phyloP scores from a whole-genome alignment of 192 early-diverging fungal species.

The Backusella liffmaniae region DNA sequence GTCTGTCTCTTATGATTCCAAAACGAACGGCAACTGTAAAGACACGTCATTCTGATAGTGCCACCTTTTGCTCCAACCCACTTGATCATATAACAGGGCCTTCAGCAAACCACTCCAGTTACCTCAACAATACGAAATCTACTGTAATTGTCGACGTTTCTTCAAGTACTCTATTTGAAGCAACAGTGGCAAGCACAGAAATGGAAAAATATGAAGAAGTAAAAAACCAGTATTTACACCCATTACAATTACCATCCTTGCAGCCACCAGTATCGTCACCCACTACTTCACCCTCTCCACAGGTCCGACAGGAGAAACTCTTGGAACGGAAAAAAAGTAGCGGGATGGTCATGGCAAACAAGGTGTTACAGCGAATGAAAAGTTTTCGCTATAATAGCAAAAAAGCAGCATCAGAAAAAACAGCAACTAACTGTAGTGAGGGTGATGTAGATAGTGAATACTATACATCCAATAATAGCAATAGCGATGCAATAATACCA shows the following conservation, averaged over 20 bases:
- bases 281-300: background rate
- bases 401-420: background rate
- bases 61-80: background rate
- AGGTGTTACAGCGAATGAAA: background rate
- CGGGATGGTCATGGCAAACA: background rate
- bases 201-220: background rate
- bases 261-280: background rate
- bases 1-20: slow-evolving; percentile 15
- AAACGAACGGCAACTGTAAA: background rate
- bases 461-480: background rate
- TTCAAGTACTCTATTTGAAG: background rate
- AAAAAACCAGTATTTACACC: background rate
- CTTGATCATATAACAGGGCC: background rate
- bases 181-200: background rate
- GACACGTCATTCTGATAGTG: background rate
- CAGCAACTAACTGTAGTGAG: background rate
- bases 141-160: too few species aligned
- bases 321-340: background rate
- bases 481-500: background rate
- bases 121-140: background rate
- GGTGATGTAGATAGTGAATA: background rate
- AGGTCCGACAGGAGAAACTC: background rate
- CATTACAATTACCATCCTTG: background rate
- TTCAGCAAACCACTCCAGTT: background rate
- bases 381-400: background rate